Evolutionary conservation across 2,329 filamentous ascomycete genomes (phyloP), one percentile per base, ranked within the genome.

Genomic region (Diplodia intermedia): DNA sequence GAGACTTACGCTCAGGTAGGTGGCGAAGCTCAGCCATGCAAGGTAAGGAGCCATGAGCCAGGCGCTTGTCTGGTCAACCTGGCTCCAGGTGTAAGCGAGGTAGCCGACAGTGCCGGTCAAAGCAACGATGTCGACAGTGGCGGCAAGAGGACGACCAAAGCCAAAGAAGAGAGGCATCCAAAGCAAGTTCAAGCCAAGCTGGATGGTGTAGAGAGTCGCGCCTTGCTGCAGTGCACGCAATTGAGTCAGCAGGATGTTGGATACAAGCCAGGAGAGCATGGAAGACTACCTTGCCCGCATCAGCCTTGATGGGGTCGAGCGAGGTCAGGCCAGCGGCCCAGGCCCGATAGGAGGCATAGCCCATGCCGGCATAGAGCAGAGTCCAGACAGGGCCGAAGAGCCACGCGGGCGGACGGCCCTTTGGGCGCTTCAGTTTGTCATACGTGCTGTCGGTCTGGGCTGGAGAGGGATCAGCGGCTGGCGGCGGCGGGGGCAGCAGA

Each of bases 151-250:
- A 18, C 88, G 87, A 71, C 90, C 89, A 62, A 90, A 76, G n/a
- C 87, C 86, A 77, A 97, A 97, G 86, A 97, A 97, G 12, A 97
- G 86, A 14, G 94, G 94, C 87, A 93, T 97, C 92, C 92, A 98
- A 66, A 90, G 79, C 36, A 97, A 83, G 78, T 97, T 97, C 63
- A 97, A 84, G 12, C 86, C 91, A 7, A 97, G 88, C 80, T 97
- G 94, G 69, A 93, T 84, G 2, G 91, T 91, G 83, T 97, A 97
- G 36, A 97, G 85, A 0, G 90, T 92, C 68, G 92, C 90, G 72
- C 89, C 90, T 71, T 88, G 81, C 79, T 80, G 67, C 36, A 38
- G 5, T 26, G 29, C 31, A 26, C 14, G 43, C 7, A 43, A 15
- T 14, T 20, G 31, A 2, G 31, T 47, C 14, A 62, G 50, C 53